A percentile compares a stretch with the other conserved stretches of the same genome.
Conservation (phyloP, 805 yeast species). For the Nakazawaea laoshanensis region DNA sequence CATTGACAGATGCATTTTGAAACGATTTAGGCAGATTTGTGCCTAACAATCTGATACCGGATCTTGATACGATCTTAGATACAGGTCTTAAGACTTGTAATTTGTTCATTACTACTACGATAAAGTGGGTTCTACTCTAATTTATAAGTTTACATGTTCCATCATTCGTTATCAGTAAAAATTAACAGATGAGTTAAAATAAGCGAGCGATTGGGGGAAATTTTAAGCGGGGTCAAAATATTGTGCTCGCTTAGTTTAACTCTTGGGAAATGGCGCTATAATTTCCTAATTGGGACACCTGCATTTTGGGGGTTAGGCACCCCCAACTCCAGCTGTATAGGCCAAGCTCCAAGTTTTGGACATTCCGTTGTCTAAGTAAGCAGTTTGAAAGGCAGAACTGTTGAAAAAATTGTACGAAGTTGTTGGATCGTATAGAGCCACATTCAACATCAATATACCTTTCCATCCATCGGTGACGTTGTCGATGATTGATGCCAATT, state of each 20-base stretch:
- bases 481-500: constrained; percentile 25
- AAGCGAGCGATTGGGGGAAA: neutral
- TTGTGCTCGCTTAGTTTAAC: too few relatives aligned
- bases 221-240: neutral
- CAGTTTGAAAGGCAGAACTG: constrained; percentile 19
- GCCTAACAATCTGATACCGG: neutral
- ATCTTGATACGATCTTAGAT: too few relatives aligned
- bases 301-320: too few relatives aligned
- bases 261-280: too few relatives aligned
- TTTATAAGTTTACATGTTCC: too few relatives aligned
- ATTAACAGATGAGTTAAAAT: too few relatives aligned
- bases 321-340: constrained; percentile 43
- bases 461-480: constrained; percentile 53
- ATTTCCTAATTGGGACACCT: too few relatives aligned
- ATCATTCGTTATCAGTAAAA: too few relatives aligned
- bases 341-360: constrained; percentile 57
- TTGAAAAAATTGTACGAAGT: constrained; percentile 34
- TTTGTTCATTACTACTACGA: too few relatives aligned
- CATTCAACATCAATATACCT: constrained; percentile 41
- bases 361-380: constrained; percentile 52
- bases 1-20: constrained; percentile 5
- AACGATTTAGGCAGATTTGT: constrained; percentile 3
- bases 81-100: too few relatives aligned
- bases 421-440: constrained; percentile 34
- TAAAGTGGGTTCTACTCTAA: too few relatives aligned